Base-by-base conservation (phyloP, 2,329 filamentous ascomycete genomes). In the Penicillium digitatum region DNA sequence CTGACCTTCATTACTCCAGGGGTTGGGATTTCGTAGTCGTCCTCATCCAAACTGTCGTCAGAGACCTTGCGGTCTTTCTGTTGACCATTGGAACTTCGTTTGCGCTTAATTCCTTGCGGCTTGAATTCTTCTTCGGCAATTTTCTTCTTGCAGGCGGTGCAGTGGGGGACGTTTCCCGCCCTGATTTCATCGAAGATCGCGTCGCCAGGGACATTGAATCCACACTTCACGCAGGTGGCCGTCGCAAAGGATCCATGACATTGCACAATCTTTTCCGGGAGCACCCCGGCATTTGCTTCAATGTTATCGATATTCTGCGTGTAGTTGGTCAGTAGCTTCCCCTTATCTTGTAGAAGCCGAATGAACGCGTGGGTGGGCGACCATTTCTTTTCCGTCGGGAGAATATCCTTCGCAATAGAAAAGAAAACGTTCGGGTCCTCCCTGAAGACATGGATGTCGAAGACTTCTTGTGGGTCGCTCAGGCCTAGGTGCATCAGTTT, bases 281-380 rank as follows among this genome's bases (percentile, higher is more conserved):
- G 75, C 57, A 99, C 89, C 22, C 94, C 94, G 0, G 93, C 93
- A 66, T 89, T 86, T 58, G 86, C 83, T 73, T 99, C 93, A 48
- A 96, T 85, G 65, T 96, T 96, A 78, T 99, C 94, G 68, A 99
- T 97, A 73, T 99, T 99, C 72, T 99, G 94, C 0, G 94, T 95
- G 77, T 96, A 99, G 76, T 97, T 96, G 39, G 92, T 97, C 56
- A 96, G 82, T 7, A 99, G 82, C 73, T 96, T 96, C 62, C 84
- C 86, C 72, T 91, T 88, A 63, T 93, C 82, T 73, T 99, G 89
- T 34, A 99, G 82, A 65, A 96, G 81, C 32, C 86, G 85, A 68
- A 99, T 95, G 76, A 99, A 99, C 50, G 88, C 87, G 78, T 99
- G 94, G 0, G 94, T 97, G 0, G 93, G 92, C 1, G 93, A 91